Percentiles rank a stretch among this genome's conserved stretches.
Evolutionary conservation across 1,139 yeast species (phyloP).

Genomic region (Hyphopichia pseudoburtonii): DNA sequence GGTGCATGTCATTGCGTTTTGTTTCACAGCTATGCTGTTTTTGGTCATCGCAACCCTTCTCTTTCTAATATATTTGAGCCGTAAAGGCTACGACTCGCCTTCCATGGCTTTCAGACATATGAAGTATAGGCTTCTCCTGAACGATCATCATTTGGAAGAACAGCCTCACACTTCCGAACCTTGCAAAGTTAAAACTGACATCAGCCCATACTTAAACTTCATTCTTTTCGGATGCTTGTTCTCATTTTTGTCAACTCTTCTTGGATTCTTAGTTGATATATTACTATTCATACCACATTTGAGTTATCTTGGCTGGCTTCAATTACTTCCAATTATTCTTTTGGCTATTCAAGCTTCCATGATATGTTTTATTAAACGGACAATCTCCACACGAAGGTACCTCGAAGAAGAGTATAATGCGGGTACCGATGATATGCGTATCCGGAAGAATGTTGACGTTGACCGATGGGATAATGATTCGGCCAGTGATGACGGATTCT

Average conservation of each 20-base stretch:
- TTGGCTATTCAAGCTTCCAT: conserved; percentile 37
- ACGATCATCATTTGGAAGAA: no score
- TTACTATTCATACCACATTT: conserved; percentile 41
- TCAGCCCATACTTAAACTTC: conserved; percentile 30
- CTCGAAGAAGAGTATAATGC: conserved; percentile 31
- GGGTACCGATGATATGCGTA: conserved; percentile 41
- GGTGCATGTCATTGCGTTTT: conserved; percentile 46
- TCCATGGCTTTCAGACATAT: neutral
- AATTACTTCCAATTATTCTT: conserved; percentile 38
- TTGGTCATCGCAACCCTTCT: conserved; percentile 14
- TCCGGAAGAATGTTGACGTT: conserved; percentile 20
- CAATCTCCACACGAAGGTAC: conserved; percentile 37
- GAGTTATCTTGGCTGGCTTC: conserved; percentile 47
- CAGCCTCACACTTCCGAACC: neutral
- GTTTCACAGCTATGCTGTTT: conserved; percentile 29
- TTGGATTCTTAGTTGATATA: conserved; percentile 44
- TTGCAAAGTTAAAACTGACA: conserved; percentile 15
- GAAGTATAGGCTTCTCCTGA: neutral
- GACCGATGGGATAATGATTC: conserved; percentile 25
- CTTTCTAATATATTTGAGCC: conserved; percentile 6
- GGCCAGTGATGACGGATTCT: conserved; percentile 48
- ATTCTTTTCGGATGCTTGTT: conserved; percentile 35
- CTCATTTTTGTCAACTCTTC: conserved; percentile 37
- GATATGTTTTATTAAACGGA: conserved; percentile 42
- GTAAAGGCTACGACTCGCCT: neutral